Percentiles rank a stretch among this genome's conserved stretches.
Evolutionary conservation across 1,284 basidiomycete genomes (phyloP).

Genomic region (Coniferiporia weirii): DNA sequence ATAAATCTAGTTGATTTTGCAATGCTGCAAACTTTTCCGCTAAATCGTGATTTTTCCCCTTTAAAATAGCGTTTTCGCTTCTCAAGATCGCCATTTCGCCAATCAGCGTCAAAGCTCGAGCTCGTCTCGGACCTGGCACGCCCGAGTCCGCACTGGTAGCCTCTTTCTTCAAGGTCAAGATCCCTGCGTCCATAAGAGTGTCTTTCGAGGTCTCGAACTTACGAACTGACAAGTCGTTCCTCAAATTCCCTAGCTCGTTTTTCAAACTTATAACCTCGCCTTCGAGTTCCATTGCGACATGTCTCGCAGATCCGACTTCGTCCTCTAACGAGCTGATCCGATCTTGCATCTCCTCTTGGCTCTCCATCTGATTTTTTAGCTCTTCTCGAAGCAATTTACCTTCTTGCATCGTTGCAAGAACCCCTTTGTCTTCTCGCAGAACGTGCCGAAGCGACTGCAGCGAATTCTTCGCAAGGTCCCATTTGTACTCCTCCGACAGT

Average conservation of each 20-base stretch:
- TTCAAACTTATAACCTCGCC: too few species aligned
- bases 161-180: not conserved
- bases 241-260: too few species aligned
- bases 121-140: not conserved
- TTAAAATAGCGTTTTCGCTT: not conserved
- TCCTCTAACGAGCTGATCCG: not conserved
- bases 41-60: not conserved
- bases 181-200: not conserved
- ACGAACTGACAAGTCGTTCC: too few species aligned
- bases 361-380: not conserved
- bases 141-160: not conserved
- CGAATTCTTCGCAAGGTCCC: not conserved
- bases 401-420: not conserved
- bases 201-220: too few species aligned
- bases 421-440: not conserved
- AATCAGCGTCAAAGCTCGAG: not conserved
- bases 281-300: too few species aligned
- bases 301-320: not conserved
- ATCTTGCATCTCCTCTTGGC: not conserved
- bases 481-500: not conserved
- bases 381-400: not conserved
- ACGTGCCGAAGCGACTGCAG: not conserved
- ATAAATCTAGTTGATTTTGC: not conserved
- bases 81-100: not conserved
- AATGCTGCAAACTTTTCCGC: not conserved